Conservation (phyloP, 257 asterid genomes). For the Primulina eburnea region DNA sequence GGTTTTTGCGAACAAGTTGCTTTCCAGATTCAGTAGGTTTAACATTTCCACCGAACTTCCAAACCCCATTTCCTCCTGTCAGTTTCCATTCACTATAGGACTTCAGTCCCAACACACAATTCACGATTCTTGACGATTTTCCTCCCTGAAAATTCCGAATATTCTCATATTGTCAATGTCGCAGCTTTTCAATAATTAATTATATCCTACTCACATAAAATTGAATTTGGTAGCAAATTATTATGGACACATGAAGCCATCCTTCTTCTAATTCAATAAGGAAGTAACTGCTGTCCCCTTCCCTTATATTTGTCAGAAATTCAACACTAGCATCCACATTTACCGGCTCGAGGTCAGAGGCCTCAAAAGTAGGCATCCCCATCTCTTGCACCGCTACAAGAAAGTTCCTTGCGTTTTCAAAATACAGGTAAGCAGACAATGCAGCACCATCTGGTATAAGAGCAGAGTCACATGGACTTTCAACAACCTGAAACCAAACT, state of each 20-base stretch:
- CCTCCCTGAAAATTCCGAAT: constrained; percentile 68
- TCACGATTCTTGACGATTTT: constrained; percentile 84
- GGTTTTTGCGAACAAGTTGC: constrained; percentile 78
- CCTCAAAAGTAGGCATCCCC: constrained; percentile 95
- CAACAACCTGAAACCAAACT: constrained; percentile 67
- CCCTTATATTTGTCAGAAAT: background rate
- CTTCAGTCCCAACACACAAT: constrained; percentile 87
- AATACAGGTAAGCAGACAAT: constrained; percentile 83
- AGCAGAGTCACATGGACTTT: constrained; percentile 70
- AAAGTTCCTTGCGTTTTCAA: constrained; percentile 91
- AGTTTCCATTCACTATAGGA: constrained; percentile 82
- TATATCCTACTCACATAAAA: background rate
- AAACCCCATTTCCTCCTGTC: constrained; percentile 68
- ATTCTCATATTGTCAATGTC: constrained; percentile 13
- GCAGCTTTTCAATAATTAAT: too few relatives aligned
- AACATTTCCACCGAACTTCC: constrained; percentile 90
- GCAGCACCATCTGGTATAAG: constrained; percentile 92
- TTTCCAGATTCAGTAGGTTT: constrained; percentile 57
- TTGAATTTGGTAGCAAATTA: background rate
- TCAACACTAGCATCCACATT: constrained; percentile 17
- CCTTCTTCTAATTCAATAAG: constrained; percentile 1
- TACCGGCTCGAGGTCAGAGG: constrained; percentile 96
- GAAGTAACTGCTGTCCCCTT: background rate
- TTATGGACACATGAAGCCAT: background rate
- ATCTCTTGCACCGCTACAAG: constrained; percentile 84